Percentiles rank a stretch among this genome's conserved stretches.
Evolutionary conservation across 768 basidiomycete genomes (phyloP).

Genomic region (Filobasidium floriforme): DNA sequence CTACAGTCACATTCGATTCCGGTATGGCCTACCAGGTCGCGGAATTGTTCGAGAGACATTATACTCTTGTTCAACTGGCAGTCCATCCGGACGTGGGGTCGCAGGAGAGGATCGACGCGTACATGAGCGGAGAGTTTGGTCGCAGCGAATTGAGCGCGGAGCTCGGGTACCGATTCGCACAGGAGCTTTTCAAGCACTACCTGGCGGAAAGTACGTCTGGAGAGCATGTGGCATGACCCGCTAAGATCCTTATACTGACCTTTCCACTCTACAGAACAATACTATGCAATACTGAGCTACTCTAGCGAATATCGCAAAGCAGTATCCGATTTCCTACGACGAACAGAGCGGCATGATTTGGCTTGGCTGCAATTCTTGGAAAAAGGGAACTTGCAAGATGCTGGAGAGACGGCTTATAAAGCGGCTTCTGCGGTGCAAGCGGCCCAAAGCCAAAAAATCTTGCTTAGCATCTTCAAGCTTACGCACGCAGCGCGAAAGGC

Average conservation of each 20-base stretch:
- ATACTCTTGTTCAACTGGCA: slow-evolving; percentile 1
- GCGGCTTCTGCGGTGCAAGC: not conserved
- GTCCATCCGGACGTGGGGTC: not conserved
- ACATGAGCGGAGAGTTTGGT: not conserved
- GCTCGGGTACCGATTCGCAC: not conserved
- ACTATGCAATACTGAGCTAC: not conserved
- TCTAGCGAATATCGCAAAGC: not conserved
- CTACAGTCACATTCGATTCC: not conserved
- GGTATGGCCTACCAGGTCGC: not conserved
- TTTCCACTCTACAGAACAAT: not conserved
- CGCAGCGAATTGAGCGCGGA: not conserved
- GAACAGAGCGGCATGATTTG: not conserved
- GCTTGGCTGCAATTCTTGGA: not conserved
- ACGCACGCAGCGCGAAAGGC: not conserved
- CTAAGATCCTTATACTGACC: too few species aligned
- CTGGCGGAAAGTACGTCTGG: not conserved
- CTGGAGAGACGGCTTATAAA: not conserved
- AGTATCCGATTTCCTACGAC: slow-evolving; percentile 2
- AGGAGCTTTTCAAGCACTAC: not conserved
- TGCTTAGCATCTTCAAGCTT: not conserved
- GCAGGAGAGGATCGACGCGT: not conserved
- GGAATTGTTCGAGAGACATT: slow-evolving; percentile 1
- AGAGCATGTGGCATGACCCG: not conserved
- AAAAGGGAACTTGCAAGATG: not conserved
- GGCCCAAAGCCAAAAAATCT: not conserved